Evolutionary conservation across 306 rosid species (phyloP).

Genomic region (Gastrolobium bilobum): DNA sequence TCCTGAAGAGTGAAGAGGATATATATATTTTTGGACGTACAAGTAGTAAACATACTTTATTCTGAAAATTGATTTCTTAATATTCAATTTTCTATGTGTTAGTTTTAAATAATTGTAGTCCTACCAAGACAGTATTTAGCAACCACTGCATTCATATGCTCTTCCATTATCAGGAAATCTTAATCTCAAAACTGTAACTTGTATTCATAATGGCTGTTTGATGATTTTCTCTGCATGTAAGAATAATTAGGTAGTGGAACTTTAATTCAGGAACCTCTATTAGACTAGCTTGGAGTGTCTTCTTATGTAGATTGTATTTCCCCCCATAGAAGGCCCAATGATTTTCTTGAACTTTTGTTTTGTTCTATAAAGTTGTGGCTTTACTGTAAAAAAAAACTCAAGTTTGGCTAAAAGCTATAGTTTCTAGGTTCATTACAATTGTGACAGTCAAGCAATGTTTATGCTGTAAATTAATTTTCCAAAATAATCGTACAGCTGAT

Average conservation of each 20-base stretch:
- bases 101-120: not conserved
- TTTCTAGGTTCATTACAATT: no score
- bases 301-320: not conserved
- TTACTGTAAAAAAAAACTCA: no score
- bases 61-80: not conserved
- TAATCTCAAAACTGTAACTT: conserved; percentile 2
- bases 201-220: not conserved
- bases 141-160: not conserved
- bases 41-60: not conserved
- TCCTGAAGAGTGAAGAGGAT: no score
- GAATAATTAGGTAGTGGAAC: not conserved
- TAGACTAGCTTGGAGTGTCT: not conserved
- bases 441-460: no score
- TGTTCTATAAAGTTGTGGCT: no score
- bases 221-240: not conserved
- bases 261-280: not conserved
- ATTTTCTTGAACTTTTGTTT: no score
- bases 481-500: no score
- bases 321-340: no score
- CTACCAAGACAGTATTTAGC: not conserved
- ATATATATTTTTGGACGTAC: not conserved
- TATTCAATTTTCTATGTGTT: not conserved
- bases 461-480: no score
- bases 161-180: not conserved
- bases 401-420: no score